Evolutionary conservation across 2,329 filamentous ascomycete genomes (phyloP), one percentile per base, ranked within the genome.

Genomic region (Fusarium ramigenum): DNA sequence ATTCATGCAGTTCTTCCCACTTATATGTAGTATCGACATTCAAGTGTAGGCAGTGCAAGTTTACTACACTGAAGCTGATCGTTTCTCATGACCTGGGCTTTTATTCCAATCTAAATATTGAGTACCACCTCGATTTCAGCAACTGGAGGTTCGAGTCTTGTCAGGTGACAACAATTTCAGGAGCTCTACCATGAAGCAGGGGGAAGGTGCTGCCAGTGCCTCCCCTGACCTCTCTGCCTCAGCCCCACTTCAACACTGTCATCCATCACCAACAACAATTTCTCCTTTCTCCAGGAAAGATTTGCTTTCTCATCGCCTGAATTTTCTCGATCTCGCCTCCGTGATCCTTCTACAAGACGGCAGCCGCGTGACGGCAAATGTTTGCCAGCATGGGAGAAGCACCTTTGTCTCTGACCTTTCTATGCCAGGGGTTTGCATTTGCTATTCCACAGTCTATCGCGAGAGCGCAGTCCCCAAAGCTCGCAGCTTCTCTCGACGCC

Each of bases 71-170:
- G 44, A 47, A 16, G 25, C 19, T 16, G 15, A n/a, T 21, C 3
- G 12, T 8, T 16, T 30, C 5, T 5, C 25, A 21, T 47, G 9
- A 21, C 6, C 19, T 18, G 7, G 10, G 16, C 16, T 15, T 4
- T 46, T 10, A 21, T 9, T 2, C 25, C 12, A 5, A 19, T 3
- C 9, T 14, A 19, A 21, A 21, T 14, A 46, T 2, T 15, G 18
- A 15, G 8, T 1, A 28, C 6, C 19, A 16, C 9, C 6, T 16
- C 19, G 2, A 30, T 16, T 7, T 30, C 14, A 30, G 44, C 14
- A n/a, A n/a, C n/a, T n/a, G n/a, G 14, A 36, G 6, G 2, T 11
- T 47, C 7, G 1, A 11, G 9, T 11, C 4, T n/a, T n/a, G 3
- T 47, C 44, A 30, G 19, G 25, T 30, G 25, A 47, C 9, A 11